Conservation (phyloP, 2,329 filamentous ascomycete species). For the Aspergillus novofumigatus region DNA sequence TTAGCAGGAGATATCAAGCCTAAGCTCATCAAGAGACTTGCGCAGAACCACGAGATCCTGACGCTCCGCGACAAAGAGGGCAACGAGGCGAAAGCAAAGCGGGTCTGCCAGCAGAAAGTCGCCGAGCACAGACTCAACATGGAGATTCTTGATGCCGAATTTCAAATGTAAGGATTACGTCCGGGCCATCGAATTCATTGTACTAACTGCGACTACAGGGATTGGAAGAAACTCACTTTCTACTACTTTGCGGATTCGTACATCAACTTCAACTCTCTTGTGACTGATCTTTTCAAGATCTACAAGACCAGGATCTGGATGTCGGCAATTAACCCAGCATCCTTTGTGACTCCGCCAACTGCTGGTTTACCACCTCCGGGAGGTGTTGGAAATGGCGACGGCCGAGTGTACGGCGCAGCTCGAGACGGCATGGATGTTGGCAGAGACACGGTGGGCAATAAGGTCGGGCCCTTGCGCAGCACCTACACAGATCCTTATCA, state of each 20-base stretch:
- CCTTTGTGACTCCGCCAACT: constrained; percentile 72
- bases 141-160: constrained; percentile 98
- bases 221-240: constrained; percentile 98
- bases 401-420: constrained; percentile 24
- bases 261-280: constrained; percentile 97
- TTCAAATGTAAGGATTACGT: constrained; percentile 77
- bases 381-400: constrained; percentile 54
- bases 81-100: constrained; percentile 94
- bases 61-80: constrained; percentile 92
- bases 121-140: constrained; percentile 91
- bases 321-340: constrained; percentile 97
- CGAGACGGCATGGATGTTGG: constrained; percentile 28
- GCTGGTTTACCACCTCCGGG: constrained; percentile 68
- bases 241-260: constrained; percentile 98
- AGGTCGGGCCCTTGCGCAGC: constrained; percentile 28
- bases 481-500: constrained; percentile 37
- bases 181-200: background rate
- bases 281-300: constrained; percentile 97
- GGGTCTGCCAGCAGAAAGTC: constrained; percentile 94
- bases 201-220: constrained; percentile 53
- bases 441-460: constrained; percentile 25
- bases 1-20: constrained; percentile 77
- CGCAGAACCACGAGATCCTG: constrained; percentile 85
- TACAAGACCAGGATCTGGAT: constrained; percentile 99
- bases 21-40: constrained; percentile 93